phyloP scores from a whole-genome alignment of 73 alveolate species.

The Effrenium voratum region DNA sequence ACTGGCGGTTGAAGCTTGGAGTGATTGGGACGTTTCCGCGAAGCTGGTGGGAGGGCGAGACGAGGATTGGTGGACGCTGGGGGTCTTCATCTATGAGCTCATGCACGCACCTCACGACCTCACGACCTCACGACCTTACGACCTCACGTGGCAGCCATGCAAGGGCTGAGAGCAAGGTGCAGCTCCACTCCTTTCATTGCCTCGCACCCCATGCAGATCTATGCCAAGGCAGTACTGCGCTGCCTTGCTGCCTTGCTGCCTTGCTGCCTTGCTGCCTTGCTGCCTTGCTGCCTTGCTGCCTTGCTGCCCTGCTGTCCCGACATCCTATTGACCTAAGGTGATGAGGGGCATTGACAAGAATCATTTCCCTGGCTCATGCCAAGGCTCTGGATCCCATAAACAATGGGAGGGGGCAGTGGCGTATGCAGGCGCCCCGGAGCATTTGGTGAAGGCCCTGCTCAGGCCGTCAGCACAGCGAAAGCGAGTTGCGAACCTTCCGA shows the following conservation, averaged over 20 bases:
- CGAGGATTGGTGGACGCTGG: slow-evolving; percentile 94
- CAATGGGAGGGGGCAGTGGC: neutral
- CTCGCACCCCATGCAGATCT: slow-evolving; percentile 79
- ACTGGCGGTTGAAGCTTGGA: slow-evolving; percentile 35
- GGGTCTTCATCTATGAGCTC: slow-evolving; percentile 86
- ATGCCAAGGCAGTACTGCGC: slow-evolving; percentile 33
- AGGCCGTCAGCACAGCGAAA: neutral
- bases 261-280: too few species aligned
- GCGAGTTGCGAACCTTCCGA: too few species aligned
- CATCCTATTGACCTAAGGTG: too few species aligned
- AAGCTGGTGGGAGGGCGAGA: neutral
- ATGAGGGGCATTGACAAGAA: slow-evolving; percentile 79
- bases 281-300: too few species aligned
- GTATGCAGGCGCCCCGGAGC: slow-evolving; percentile 31
- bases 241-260: too few species aligned
- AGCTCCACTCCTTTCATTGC: slow-evolving; percentile 74
- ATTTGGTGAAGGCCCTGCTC: slow-evolving; percentile 21
- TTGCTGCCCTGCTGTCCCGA: too few species aligned
- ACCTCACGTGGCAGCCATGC: neutral
- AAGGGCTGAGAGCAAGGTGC: slow-evolving; percentile 15
- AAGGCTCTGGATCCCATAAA: slow-evolving; percentile 23
- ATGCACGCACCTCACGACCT: neutral
- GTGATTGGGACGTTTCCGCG: neutral
- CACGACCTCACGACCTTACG: neutral
- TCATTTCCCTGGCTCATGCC: slow-evolving; percentile 43